phyloP scores from a whole-genome alignment of 2,329 filamentous ascomycete species.

The Penicillium italicum region DNA sequence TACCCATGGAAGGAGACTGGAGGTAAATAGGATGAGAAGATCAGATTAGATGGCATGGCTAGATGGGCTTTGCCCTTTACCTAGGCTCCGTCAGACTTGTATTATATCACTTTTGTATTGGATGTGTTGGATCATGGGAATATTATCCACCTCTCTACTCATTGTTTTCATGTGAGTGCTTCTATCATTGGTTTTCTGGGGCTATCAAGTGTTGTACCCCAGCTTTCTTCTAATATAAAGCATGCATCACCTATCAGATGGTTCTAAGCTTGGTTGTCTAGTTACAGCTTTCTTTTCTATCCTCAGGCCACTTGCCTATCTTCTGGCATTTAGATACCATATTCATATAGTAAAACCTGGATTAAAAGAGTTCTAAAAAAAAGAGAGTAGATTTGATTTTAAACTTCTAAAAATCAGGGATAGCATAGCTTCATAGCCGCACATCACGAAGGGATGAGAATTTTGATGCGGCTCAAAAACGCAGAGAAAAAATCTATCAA shows the following conservation, averaged over 20 bases:
- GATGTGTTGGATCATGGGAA: neutral
- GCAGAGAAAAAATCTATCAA: neutral
- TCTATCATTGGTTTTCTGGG: neutral
- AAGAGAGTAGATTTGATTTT: neutral
- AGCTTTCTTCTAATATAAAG: neutral
- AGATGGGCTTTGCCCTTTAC: neutral
- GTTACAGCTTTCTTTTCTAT: neutral
- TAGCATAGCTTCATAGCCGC: conserved; percentile 2
- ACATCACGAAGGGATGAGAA: neutral
- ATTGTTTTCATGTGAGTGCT: neutral
- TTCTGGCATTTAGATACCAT: neutral
- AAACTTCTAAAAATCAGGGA: neutral
- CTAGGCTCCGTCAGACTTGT: neutral
- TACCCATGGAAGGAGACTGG: conserved; percentile 58
- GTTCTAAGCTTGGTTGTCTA: no score
- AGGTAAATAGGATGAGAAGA: conserved; percentile 17
- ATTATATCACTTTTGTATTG: neutral
- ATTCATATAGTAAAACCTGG: no score
- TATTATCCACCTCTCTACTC: neutral
- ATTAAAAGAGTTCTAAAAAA: neutral
- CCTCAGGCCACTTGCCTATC: neutral
- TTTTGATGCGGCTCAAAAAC: conserved; percentile 1
- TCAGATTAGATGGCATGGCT: neutral
- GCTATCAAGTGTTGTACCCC: neutral
- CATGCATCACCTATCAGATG: neutral